Evolutionary conservation across 257 asterid species (phyloP), one percentile per base, ranked within the genome.

Genomic region (Nicotiana paniculata): DNA sequence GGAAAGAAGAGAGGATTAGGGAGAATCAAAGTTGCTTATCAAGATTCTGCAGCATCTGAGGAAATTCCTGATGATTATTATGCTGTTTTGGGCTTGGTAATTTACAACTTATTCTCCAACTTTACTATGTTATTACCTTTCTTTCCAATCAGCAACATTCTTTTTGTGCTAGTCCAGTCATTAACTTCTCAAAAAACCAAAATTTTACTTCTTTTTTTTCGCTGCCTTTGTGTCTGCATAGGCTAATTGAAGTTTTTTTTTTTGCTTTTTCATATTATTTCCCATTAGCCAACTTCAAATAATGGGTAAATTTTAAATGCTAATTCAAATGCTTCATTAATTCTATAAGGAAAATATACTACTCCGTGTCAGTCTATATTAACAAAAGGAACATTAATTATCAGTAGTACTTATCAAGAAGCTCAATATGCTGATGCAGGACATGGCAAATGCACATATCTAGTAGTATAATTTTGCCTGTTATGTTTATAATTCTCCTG

Each of bases 1-100:
- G 90, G 88, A 9, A 88, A 84, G 68, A 86, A 93, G 82, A 90
- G 75, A 87, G 85, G 86, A 3, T 33, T 76, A 43, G 90, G 92
- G 81, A 89, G 95, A 78, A 82, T 88, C 24, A 93, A 89, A 89
- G 95, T 85, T 82, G 88, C 97, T 33, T 86, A 89, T 82, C 90
- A 83, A 83, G 93, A 88, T 4, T 86, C 97, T 70, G 87, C 92
- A 5, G 66, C 96, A 1, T 39, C 76, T 26, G 89, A 86, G 82
- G 97, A 89, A 65, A 57, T 85, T 87, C 93, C 97, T 1, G 98
- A 95, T 85, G 98, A 95, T 90, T 95, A 91, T 86, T 95, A 95
- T 90, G 90, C 91, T 77, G 92, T 95, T 21, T 83, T 93, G 84
- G 98, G 98, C 32, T 91, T 95, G 94, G 98, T 95, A 93, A 88